Conservation (phyloP, 176 grass and related monocot species). For the Zea mays region DNA sequence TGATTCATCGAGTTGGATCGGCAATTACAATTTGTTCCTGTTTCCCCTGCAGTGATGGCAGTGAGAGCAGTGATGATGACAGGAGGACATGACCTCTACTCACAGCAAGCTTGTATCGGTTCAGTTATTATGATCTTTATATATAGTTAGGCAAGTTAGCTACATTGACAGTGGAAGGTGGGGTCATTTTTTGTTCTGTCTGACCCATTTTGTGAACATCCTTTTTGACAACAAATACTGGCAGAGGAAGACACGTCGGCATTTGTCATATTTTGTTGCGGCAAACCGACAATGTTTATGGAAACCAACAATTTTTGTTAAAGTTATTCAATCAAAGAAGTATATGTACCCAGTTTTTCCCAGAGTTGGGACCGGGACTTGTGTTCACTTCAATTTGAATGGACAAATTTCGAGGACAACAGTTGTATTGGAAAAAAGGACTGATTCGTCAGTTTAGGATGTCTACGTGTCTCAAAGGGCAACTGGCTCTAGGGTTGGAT, state of each 20-base stretch:
- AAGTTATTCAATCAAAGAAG: background rate
- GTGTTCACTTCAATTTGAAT: background rate
- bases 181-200: conserved; percentile 46
- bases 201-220: conserved; percentile 39
- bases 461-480: too few species aligned
- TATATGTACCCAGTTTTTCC: background rate
- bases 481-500: too few species aligned
- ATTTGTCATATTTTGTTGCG: conserved; percentile 30
- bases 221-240: conserved; percentile 37
- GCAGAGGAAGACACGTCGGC: conserved; percentile 27
- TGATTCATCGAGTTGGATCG: background rate
- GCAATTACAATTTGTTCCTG: conserved; percentile 21
- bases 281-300: conserved; percentile 20
- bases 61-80: conserved; percentile 86
- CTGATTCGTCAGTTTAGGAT: background rate
- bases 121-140: background rate
- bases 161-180: conserved; percentile 25
- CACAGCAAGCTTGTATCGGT: background rate
- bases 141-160: conserved; percentile 43
- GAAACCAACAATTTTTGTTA: background rate
- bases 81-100: conserved; percentile 34
- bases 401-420: background rate
- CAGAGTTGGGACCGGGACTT: background rate
- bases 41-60: conserved; percentile 59
- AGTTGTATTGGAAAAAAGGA: background rate